These are phyloP conservation scores for Baorangia bicolor DNA, from an alignment of 768 basidiomycete genomes.

Conservation along the genomic window DNA sequence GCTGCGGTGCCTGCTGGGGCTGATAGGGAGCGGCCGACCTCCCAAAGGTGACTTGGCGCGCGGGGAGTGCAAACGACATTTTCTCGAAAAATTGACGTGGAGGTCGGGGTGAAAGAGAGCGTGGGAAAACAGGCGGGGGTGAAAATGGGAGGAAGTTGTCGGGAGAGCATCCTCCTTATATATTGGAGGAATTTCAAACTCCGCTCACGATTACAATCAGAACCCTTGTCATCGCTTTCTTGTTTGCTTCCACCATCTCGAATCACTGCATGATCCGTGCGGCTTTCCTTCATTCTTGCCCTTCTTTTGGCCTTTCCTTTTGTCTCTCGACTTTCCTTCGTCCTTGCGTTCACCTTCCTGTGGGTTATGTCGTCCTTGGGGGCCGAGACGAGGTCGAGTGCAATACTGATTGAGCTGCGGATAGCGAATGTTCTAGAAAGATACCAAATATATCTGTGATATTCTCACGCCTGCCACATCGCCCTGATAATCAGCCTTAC, in stretches of 20 bases:
- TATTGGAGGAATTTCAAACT: constrained; percentile 28
- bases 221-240: constrained; percentile 14
- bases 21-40: constrained; percentile 52
- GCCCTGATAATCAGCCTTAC: constrained; percentile 6
- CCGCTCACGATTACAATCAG: constrained; percentile 27
- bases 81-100: constrained; percentile 12
- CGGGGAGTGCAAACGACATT: constrained; percentile 68
- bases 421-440: constrained; percentile 29
- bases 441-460: constrained; percentile 12
- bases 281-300: not conserved
- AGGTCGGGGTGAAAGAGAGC: constrained; percentile 22
- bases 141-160: constrained; percentile 20
- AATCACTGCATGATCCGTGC: constrained; percentile 11
- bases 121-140: constrained; percentile 30
- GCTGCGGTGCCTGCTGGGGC: constrained; percentile 41
- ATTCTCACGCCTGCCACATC: constrained; percentile 14
- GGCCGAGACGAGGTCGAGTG: not conserved
- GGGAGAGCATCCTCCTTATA: constrained; percentile 25
- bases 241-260: constrained; percentile 28
- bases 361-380: not conserved
- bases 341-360: not conserved
- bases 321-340: not conserved
- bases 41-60: constrained; percentile 77
- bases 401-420: not conserved
- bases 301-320: not conserved